These are phyloP conservation scores for Cantharellus anzutake DNA, from an alignment of 768 basidiomycete genomes.

Conservation along the genomic window DNA sequence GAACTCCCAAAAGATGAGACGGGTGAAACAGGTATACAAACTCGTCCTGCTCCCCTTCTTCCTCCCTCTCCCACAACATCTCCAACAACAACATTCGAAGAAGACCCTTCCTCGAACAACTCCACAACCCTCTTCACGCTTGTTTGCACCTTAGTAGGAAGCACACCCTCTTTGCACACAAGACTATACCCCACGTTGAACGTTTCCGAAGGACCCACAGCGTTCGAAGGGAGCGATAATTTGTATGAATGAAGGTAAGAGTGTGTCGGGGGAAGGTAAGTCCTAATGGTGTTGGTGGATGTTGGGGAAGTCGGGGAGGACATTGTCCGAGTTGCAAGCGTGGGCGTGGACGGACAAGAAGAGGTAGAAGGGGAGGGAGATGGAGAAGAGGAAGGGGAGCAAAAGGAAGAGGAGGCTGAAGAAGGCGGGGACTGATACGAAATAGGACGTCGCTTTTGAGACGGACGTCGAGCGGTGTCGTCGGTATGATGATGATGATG, in stretches of 20 bases:
- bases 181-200: not conserved
- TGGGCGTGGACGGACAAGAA: not conserved
- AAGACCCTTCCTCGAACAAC: not conserved
- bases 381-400: not conserved
- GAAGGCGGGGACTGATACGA: no score
- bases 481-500: no score
- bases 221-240: not conserved
- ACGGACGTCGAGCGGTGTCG: not conserved
- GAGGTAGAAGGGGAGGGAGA: not conserved
- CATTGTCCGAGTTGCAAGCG: not conserved
- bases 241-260: not conserved
- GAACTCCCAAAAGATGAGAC: not conserved
- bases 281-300: not conserved
- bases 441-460: not conserved
- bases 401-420: not conserved
- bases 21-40: not conserved
- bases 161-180: not conserved
- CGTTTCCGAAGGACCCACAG: not conserved
- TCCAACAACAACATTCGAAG: not conserved
- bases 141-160: not conserved
- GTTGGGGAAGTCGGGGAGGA: not conserved
- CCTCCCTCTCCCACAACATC: not conserved
- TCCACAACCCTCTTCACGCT: not conserved
- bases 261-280: not conserved
- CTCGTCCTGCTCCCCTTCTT: no score